Conservation (phyloP, 352 stramenopile genomes). For the Globisporangium acanthophoron region DNA sequence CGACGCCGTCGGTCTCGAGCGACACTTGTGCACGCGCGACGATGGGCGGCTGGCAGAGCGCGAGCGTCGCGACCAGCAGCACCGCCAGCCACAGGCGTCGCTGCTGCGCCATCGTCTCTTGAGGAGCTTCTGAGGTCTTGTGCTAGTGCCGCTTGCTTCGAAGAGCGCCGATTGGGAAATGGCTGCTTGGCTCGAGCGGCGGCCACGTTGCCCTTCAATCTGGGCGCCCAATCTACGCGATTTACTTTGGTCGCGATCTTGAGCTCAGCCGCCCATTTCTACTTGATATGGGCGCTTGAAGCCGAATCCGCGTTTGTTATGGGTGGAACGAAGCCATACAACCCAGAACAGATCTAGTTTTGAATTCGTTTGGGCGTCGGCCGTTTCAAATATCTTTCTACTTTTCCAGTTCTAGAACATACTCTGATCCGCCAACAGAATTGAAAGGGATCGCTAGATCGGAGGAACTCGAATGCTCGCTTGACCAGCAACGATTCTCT, state of each 20-base stretch:
- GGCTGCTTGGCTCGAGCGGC: background rate
- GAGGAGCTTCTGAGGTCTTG: background rate
- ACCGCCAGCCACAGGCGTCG: slow-evolving; percentile 19
- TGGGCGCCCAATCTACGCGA: background rate
- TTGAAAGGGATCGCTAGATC: too few relatives aligned
- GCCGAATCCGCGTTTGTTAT: background rate
- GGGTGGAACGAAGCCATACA: background rate
- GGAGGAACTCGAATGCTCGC: too few relatives aligned
- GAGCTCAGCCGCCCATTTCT: background rate
- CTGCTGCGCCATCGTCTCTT: slow-evolving; percentile 1
- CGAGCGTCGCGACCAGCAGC: slow-evolving; percentile 32
- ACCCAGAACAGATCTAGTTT: background rate
- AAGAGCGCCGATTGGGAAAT: slow-evolving; percentile 1
- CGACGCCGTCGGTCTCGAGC: slow-evolving; percentile 28
- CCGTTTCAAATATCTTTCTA: background rate
- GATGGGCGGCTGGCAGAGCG: slow-evolving; percentile 23
- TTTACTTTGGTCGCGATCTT: background rate
- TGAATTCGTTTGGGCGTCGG: background rate
- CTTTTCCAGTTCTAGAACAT: slow-evolving; percentile 1
- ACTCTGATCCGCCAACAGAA: too few relatives aligned
- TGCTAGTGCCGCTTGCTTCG: slow-evolving; percentile 1
- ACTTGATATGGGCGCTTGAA: background rate
- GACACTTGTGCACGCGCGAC: slow-evolving; percentile 27
- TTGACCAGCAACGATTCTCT: too few relatives aligned
- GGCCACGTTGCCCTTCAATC: slow-evolving; percentile 1